These are phyloP conservation scores for Lichina pygmaea DNA, from an alignment of 495 filamentous ascomycete species.

Conservation along the genomic window DNA sequence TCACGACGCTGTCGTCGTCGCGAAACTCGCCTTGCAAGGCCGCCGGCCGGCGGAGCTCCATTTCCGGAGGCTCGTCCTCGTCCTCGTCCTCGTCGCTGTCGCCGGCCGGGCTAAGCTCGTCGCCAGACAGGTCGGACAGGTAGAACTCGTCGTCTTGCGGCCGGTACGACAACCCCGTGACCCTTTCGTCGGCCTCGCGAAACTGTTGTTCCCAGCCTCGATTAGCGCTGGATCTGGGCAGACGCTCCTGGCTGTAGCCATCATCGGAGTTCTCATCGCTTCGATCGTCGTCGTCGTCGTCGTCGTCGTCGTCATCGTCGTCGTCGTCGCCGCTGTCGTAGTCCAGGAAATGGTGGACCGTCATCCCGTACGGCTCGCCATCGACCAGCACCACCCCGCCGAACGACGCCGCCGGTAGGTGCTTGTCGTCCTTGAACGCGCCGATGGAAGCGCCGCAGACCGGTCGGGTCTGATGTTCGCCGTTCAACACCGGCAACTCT, in stretches of 20 bases:
- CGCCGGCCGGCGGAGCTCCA: slow-evolving; percentile 9
- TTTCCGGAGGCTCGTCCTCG: slow-evolving; percentile 11
- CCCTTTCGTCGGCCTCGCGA: neutral
- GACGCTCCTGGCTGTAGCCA: neutral
- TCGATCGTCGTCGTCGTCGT: slow-evolving; percentile 29
- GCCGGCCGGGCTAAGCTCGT: slow-evolving; percentile 4
- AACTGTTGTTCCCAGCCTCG: neutral
- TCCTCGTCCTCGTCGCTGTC: slow-evolving; percentile 19
- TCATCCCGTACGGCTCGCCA: slow-evolving; percentile 66
- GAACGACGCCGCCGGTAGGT: slow-evolving; percentile 70
- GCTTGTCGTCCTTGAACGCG: slow-evolving; percentile 57
- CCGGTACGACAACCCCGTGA: neutral
- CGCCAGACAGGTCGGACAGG: slow-evolving; percentile 19
- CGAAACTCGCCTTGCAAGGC: slow-evolving; percentile 1
- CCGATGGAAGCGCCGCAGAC: slow-evolving; percentile 79
- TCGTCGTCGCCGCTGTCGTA: slow-evolving; percentile 37
- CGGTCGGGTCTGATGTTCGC: slow-evolving; percentile 44
- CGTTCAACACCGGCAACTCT: slow-evolving; percentile 17
- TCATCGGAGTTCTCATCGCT: slow-evolving; percentile 28
- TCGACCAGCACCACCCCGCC: slow-evolving; percentile 72
- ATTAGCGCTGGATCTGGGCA: neutral
- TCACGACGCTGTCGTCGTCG: slow-evolving; percentile 9
- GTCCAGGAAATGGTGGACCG: slow-evolving; percentile 87
- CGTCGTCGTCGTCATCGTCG: slow-evolving; percentile 4
- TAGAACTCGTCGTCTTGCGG: slow-evolving; percentile 13